Conservation (phyloP, 2,329 filamentous ascomycete species). For the Verticillium nonalfalfae region DNA sequence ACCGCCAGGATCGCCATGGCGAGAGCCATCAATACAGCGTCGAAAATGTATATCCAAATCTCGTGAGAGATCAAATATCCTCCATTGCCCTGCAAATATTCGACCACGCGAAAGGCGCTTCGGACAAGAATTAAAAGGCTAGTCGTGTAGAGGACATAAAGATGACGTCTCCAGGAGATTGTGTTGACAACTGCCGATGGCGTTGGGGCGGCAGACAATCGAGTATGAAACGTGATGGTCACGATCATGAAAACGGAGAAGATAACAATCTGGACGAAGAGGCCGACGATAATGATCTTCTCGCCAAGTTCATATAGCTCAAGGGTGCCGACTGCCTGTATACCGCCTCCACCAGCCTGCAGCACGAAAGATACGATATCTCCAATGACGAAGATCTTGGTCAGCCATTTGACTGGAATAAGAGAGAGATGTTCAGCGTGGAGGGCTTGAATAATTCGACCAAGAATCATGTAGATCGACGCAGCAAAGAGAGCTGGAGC, state of each 20-base stretch:
- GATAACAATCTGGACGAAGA: conserved; percentile 46
- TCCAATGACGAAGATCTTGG: conserved; percentile 38
- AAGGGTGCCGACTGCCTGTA: conserved; percentile 15
- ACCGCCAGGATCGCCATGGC: conserved; percentile 24
- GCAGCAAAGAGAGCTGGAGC: conserved; percentile 11
- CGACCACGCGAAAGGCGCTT: conserved; percentile 38
- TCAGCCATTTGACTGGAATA: conserved; percentile 25
- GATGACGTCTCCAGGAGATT: conserved; percentile 21
- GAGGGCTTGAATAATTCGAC: conserved; percentile 23
- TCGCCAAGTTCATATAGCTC: conserved; percentile 23
- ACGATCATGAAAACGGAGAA: conserved; percentile 46
- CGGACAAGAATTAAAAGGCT: conserved; percentile 35
- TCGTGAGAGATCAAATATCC: conserved; percentile 35
- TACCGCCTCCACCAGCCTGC: conserved; percentile 28
- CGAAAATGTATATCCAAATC: conserved; percentile 35
- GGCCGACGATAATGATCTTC: conserved; percentile 42
- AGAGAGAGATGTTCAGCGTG: conserved; percentile 12
- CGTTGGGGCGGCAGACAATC: conserved; percentile 13
- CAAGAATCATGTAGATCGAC: conserved; percentile 18
- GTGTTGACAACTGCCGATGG: conserved; percentile 5
- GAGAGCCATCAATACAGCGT: conserved; percentile 30
- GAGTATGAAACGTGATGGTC: conserved; percentile 34
- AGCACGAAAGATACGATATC: conserved; percentile 37
- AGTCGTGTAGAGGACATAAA: conserved; percentile 22
- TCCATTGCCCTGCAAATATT: conserved; percentile 35